Percentiles rank a stretch among this genome's conserved stretches.
phyloP scores from a whole-genome alignment of 768 basidiomycete genomes.

The Panaeolus papilionaceus region DNA sequence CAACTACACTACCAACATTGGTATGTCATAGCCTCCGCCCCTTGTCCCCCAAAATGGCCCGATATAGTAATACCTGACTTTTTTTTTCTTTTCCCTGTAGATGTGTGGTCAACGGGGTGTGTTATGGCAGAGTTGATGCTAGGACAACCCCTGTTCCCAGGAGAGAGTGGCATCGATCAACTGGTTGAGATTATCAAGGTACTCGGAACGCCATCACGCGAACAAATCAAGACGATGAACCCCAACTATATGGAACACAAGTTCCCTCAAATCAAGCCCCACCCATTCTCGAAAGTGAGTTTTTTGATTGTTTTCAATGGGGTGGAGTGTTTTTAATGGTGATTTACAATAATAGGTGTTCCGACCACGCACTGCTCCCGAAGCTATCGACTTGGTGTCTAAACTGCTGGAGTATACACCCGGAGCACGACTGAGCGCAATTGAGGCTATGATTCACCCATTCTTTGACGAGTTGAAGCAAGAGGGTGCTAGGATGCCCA shows the following conservation, averaged over 20 bases:
- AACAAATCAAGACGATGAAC: slow-evolving; percentile 99
- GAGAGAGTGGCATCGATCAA: slow-evolving; percentile 99
- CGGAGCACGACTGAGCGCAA: slow-evolving; percentile 84
- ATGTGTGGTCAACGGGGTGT: slow-evolving; percentile 99
- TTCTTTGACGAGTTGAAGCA: slow-evolving; percentile 97
- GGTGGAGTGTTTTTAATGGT: slow-evolving; percentile 17
- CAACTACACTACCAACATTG: slow-evolving; percentile 99
- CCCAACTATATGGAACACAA: slow-evolving; percentile 99
- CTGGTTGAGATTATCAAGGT: slow-evolving; percentile 99
- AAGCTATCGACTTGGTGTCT: slow-evolving; percentile 95
- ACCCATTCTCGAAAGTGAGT: slow-evolving; percentile 94
- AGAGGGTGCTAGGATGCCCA: slow-evolving; percentile 94
- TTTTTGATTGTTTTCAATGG: slow-evolving; percentile 2
- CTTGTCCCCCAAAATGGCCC: not conserved
- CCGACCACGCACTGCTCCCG: slow-evolving; percentile 94
- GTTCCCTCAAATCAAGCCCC: slow-evolving; percentile 99
- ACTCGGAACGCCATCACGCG: slow-evolving; percentile 95
- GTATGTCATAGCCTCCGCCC: slow-evolving; percentile 50
- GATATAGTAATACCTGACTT: slow-evolving; percentile 19
- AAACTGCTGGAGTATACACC: slow-evolving; percentile 99
- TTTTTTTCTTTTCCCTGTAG: slow-evolving; percentile 43
- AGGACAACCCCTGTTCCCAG: slow-evolving; percentile 98
- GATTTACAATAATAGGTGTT: slow-evolving; percentile 70
- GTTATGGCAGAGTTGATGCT: slow-evolving; percentile 99
- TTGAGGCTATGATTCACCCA: slow-evolving; percentile 91